A percentile compares a stretch with the other conserved stretches of the same genome.
phyloP scores from a whole-genome alignment of 1,139 yeast species.

The Nakaseomyces sp. region DNA sequence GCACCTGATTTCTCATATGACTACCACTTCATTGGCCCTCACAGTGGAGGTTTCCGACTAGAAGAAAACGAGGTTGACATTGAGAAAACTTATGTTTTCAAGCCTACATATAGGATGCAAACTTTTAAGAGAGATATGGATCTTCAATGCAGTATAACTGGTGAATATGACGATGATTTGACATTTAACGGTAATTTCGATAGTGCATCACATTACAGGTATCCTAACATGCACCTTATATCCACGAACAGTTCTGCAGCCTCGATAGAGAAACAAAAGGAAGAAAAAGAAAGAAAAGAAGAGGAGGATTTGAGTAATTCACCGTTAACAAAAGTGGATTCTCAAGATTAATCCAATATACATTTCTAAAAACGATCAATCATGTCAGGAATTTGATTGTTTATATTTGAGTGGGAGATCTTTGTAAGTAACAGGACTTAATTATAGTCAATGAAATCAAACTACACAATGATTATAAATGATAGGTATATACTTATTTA shows the following conservation, averaged over 20 bases:
- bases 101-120: neutral
- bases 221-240: neutral
- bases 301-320: neutral
- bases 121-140: neutral
- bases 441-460: no score
- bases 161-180: neutral
- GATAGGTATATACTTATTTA: no score
- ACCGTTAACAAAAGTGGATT: constrained; percentile 1
- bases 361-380: no score
- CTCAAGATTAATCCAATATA: neutral
- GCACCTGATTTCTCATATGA: neutral
- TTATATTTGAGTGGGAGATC: no score
- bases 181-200: neutral
- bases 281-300: neutral
- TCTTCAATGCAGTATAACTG: neutral
- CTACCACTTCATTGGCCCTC: neutral
- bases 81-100: neutral
- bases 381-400: no score
- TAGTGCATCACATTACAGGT: neutral
- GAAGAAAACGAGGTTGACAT: constrained; percentile 1
- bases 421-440: no score
- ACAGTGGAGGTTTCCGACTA: neutral
- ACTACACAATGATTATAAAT: no score
- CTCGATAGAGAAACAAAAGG: neutral
- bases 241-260: neutral